phyloP scores from a whole-genome alignment of 2,329 filamentous ascomycete genomes.

The Fusarium sublunatum region DNA sequence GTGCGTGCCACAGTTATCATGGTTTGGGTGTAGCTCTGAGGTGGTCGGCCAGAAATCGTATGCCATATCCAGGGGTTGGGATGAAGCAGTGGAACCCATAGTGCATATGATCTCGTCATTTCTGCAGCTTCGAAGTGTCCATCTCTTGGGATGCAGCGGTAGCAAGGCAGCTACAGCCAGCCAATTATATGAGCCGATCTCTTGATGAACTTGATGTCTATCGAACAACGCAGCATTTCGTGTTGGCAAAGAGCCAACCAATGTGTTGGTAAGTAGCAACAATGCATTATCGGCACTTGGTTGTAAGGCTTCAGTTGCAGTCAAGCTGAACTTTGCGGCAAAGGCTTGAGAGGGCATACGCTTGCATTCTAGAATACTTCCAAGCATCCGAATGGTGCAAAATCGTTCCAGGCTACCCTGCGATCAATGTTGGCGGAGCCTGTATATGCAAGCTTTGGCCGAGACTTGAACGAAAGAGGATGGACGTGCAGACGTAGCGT shows the following conservation, averaged over 20 bases:
- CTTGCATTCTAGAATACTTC: slow-evolving; percentile 34
- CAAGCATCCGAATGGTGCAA: slow-evolving; percentile 17
- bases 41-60: slow-evolving; percentile 22
- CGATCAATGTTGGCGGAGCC: slow-evolving; percentile 20
- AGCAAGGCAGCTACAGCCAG: slow-evolving; percentile 11
- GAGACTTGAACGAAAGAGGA: slow-evolving; percentile 24
- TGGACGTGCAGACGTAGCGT: slow-evolving; percentile 34
- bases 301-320: slow-evolving; percentile 19
- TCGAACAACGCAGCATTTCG: slow-evolving; percentile 6
- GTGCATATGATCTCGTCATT: slow-evolving; percentile 44
- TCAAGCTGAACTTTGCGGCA: slow-evolving; percentile 34
- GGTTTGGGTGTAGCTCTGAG: slow-evolving; percentile 8
- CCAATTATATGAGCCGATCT: slow-evolving; percentile 13
- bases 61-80: slow-evolving; percentile 27
- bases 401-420: slow-evolving; percentile 25
- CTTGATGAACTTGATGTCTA: background rate
- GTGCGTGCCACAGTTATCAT: slow-evolving; percentile 29
- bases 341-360: slow-evolving; percentile 9
- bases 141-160: slow-evolving; percentile 23
- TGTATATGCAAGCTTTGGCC: slow-evolving; percentile 29
- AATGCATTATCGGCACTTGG: slow-evolving; percentile 23
- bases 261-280: background rate
- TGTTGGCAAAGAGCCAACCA: slow-evolving; percentile 5
- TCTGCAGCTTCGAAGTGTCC: slow-evolving; percentile 24
- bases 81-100: slow-evolving; percentile 39